phyloP scores from a whole-genome alignment of 352 stramenopile species.

The Hyaloperonospora arabidopsidis region DNA sequence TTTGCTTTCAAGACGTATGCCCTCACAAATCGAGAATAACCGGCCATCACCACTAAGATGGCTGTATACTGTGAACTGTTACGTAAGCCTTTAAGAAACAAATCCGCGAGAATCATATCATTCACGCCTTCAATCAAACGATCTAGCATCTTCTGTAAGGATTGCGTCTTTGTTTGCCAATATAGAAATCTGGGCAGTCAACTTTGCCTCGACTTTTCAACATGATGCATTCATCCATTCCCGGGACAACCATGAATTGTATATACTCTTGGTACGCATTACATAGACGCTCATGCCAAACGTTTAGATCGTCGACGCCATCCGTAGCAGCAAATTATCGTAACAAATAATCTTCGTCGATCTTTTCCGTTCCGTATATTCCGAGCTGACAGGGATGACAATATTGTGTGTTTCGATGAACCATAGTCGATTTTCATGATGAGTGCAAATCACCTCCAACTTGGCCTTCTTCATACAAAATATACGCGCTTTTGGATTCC shows the following conservation, averaged over 20 bases:
- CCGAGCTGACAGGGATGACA: too few relatives aligned
- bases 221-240: slow-evolving; percentile 4
- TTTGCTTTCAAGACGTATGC: neutral
- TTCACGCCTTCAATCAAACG: neutral
- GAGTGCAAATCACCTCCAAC: slow-evolving; percentile 7
- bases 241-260: slow-evolving; percentile 4
- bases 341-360: neutral
- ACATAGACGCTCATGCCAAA: slow-evolving; percentile 9
- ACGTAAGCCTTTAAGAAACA: slow-evolving; percentile 4
- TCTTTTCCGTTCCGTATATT: too few relatives aligned
- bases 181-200: slow-evolving; percentile 2
- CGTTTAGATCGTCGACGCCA: slow-evolving; percentile 4
- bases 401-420: neutral
- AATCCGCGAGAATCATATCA: slow-evolving; percentile 2
- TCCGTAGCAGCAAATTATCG: slow-evolving; percentile 3
- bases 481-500: neutral
- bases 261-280: slow-evolving; percentile 6
- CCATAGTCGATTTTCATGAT: slow-evolving; percentile 5
- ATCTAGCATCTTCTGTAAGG: slow-evolving; percentile 3
- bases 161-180: slow-evolving; percentile 8
- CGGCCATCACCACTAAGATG: neutral
- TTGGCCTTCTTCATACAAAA: slow-evolving; percentile 5
- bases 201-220: slow-evolving; percentile 1
- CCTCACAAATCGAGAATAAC: neutral
- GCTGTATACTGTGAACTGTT: neutral